phyloP scores from a whole-genome alignment of 768 basidiomycete genomes.

The Amanita pseudoporphyria region DNA sequence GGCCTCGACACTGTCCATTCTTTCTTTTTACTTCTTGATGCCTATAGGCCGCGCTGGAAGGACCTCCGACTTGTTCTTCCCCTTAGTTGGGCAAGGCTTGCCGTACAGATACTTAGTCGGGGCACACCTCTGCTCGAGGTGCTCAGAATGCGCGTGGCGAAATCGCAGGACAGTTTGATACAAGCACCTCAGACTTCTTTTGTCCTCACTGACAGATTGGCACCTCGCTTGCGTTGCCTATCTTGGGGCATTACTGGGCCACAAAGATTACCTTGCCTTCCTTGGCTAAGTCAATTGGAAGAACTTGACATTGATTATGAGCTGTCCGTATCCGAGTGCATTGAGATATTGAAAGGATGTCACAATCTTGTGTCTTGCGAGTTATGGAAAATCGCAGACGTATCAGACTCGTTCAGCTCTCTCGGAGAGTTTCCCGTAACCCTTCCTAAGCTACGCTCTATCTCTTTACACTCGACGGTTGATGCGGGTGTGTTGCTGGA shows the following conservation, averaged over 20 bases:
- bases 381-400: conserved; percentile 4
- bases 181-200: background rate
- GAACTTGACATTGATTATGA: conserved; percentile 9
- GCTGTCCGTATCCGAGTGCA: conserved; percentile 7
- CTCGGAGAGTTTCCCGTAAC: background rate
- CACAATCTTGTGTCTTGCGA: conserved; percentile 8
- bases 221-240: conserved; percentile 3
- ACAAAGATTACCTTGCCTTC: background rate
- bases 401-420: background rate
- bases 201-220: conserved; percentile 1
- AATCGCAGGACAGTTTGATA: background rate
- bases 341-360: conserved; percentile 7
- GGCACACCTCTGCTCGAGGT: conserved; percentile 12
- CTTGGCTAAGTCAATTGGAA: conserved; percentile 2
- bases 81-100: background rate
- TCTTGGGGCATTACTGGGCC: conserved; percentile 3
- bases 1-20: conserved; percentile 11
- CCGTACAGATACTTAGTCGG: conserved; percentile 9
- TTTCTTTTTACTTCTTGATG: conserved; percentile 9
- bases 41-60: conserved; percentile 11
- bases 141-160: conserved; percentile 8
- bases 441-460: background rate
- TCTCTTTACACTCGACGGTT: conserved; percentile 4
- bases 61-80: conserved; percentile 13
- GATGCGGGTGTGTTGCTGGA: conserved; percentile 2